Conservation (phyloP, 306 rosid species). For the Fragaria ananassa region DNA sequence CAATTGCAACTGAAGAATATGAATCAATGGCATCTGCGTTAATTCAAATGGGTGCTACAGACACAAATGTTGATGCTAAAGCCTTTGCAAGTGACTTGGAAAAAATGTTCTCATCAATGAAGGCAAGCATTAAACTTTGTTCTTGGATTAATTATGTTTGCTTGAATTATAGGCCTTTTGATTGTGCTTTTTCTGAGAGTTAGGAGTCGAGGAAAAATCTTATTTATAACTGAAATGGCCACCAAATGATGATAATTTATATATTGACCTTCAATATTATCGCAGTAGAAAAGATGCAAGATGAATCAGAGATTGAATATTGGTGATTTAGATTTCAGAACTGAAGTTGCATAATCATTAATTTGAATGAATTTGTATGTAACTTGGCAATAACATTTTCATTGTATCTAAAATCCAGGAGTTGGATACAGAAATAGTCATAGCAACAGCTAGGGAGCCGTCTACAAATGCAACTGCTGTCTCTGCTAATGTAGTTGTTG, state of each 20-base stretch:
- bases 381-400: conserved; percentile 18
- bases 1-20: conserved; percentile 83
- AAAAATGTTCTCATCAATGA: conserved; percentile 75
- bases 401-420: conserved; percentile 51
- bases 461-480: conserved; percentile 57
- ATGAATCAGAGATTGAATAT: background rate
- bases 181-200: background rate
- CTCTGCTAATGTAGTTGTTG: conserved; percentile 76
- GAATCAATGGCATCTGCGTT: conserved; percentile 87
- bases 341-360: background rate
- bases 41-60: conserved; percentile 95
- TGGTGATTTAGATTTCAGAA: background rate
- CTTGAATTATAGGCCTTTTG: background rate
- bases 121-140: conserved; percentile 47
- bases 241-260: background rate
- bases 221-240: background rate
- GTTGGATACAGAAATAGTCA: conserved; percentile 85
- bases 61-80: conserved; percentile 54
- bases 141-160: background rate
- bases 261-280: background rate
- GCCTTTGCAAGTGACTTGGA: conserved; percentile 82
- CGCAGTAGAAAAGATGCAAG: background rate
- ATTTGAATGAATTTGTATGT: background rate
- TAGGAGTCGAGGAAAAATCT: background rate
- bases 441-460: conserved; percentile 67